Evolutionary conservation across 148 eudicot species (phyloP).

Genomic region (Amaranthus hypochondriacus): DNA sequence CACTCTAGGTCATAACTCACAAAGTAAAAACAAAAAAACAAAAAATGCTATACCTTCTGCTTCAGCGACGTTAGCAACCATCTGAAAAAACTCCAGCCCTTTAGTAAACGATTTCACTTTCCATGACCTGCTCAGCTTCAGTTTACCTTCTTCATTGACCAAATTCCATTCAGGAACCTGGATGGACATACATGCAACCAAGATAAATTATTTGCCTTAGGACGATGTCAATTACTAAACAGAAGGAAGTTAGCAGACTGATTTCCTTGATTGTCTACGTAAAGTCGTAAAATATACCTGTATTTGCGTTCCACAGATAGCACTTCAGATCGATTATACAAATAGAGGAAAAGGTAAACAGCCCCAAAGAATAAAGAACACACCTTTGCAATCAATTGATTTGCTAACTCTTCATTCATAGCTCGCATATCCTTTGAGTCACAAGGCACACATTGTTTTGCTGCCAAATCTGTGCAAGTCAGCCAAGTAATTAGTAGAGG

Average conservation of each 20-base stretch:
- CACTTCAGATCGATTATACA: neutral
- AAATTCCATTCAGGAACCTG: slow-evolving; percentile 88
- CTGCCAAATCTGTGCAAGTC: slow-evolving; percentile 51
- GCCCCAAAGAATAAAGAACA: slow-evolving; percentile 12
- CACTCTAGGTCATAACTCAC: neutral
- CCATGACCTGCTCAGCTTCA: slow-evolving; percentile 73
- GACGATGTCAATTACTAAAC: neutral
- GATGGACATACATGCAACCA: slow-evolving; percentile 11
- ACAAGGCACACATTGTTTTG: slow-evolving; percentile 92
- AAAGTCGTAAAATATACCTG: neutral
- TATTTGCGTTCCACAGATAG: neutral
- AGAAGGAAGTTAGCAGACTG: neutral
- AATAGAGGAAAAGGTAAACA: slow-evolving; percentile 3
- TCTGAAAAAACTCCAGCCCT: slow-evolving; percentile 82
- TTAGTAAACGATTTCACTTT: slow-evolving; percentile 74
- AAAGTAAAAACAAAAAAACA: neutral
- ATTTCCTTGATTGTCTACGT: neutral
- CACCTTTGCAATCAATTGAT: slow-evolving; percentile 52
- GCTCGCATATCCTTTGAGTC: slow-evolving; percentile 57
- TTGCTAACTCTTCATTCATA: slow-evolving; percentile 74
- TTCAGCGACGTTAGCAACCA: slow-evolving; percentile 75
- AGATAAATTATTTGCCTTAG: neutral
- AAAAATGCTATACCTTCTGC: slow-evolving; percentile 55
- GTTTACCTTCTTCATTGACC: slow-evolving; percentile 48
- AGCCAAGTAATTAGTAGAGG: neutral